Base-by-base conservation (phyloP, 306 rosid genomes). In the Vicia sativa region DNA sequence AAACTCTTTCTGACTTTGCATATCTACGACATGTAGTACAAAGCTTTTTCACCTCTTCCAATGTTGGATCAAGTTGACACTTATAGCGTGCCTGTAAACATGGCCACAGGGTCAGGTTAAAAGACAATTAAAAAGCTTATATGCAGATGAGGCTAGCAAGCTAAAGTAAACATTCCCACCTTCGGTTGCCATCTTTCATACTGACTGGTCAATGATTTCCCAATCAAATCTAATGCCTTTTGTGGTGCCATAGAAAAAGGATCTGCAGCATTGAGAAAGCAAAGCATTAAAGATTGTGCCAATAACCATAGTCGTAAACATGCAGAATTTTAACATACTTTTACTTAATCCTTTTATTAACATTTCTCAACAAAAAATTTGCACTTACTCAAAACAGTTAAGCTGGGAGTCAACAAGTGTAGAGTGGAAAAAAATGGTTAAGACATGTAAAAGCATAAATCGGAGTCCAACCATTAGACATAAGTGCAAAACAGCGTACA, bases 131-230 rank as follows among this genome's bases (percentile, higher is more conserved):
- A 76, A 52, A 73, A 73, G 23, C 29, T 53, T 74, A 62, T 10
- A 21, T 29, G 58, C 14, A 23, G 50, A 76, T 70, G 74, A 60
- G 45, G 52, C 63, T 58, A 52, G 39, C 38, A 26, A 21, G 79
- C 61, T 42, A 53, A n/a, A n/a, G n/a, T n/a, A n/a, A 26, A 42
- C 69, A 43, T 71, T 53, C 80, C 39, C 82, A 95, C 99, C 97
- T 82, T 87, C 21, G 99, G 97, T 81, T 90, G 97, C 99, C 99
- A 95, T 83, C 99, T 90, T 80, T 91, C 97, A 78, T 95, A 95
- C 80, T 95, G 99, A 43, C 67, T 76, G 76, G 80, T 88, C 91
- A 95, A 84, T 34, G 81, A 81, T 79, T 84, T 91, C 43, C 99
- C 99, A 79, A 95, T 95, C 67, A 86, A 84, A 29, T 95, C 99